Base-by-base conservation (phyloP, 2,329 filamentous ascomycete species). In the Fusarium nodosum region DNA sequence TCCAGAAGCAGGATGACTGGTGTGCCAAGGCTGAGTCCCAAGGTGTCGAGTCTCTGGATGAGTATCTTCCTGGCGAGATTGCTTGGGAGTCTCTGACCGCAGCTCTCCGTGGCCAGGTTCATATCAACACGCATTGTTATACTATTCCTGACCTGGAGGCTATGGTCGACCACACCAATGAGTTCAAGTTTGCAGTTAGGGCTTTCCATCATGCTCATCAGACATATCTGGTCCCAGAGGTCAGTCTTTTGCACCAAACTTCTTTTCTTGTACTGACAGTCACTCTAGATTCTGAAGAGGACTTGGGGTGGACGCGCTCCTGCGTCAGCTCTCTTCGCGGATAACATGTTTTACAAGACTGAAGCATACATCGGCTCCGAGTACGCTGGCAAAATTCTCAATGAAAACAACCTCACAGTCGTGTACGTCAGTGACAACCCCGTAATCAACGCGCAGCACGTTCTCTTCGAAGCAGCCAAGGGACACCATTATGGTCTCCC, bases 341-440 rank as follows among this genome's bases (percentile, higher is more conserved):
- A 92, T 73, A 91, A 89, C 75, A 91, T 91, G 87, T 90, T 87
- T 76, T 92, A 91, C 83, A 91, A 92, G 78, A 82, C 86, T 2
- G 90, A 92, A 78, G 81, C 89, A 0, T 91, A 90, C 69, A 81
- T 86, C 7, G 90, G 85, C 1, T 90, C 88, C 13, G 88, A 91
- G 75, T 86, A 86, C 62, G 89, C 90, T 3, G 90, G 89, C 28
- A 91, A 90, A 74, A 83, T 88, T 6, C 82, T 92, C 0, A 88
- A 88, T 69, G 89, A 91, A 24, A 83, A 86, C 58, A 89, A 87
- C 28, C 81, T 92, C 33, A 91, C 88, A 0, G 84, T 88, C 2
- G 85, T 91, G 24, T 91, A 90, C 68, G 89, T 92, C n/a, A 89
- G 86, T 64, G 89, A 91, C 74, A 92, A 92, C 74, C 90, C 90